A percentile compares a stretch with the other conserved stretches of the same genome.
phyloP scores from a whole-genome alignment of 768 basidiomycete genomes.

The Suillus subalutaceus region DNA sequence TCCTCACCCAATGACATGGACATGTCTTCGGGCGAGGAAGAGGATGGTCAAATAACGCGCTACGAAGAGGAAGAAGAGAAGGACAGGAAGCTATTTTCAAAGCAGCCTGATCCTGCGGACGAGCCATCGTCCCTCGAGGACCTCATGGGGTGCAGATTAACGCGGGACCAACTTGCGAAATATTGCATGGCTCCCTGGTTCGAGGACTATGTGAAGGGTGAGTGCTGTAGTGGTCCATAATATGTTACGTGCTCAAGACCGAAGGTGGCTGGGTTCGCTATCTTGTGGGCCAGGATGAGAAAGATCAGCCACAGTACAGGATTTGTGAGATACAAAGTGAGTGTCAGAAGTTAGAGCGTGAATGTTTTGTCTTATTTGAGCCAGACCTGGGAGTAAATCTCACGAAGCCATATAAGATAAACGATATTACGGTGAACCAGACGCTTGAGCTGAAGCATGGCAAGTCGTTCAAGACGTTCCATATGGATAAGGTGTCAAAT shows the following conservation, averaged over 20 bases:
- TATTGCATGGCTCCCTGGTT: conserved; percentile 82
- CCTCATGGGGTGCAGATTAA: conserved; percentile 62
- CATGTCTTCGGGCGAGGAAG: conserved; percentile 76
- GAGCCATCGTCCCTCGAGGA: conserved; percentile 57
- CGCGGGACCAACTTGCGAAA: conserved; percentile 72
- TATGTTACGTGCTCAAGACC: conserved; percentile 13
- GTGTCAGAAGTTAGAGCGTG: conserved; percentile 33
- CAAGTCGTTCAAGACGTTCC: conserved; percentile 57
- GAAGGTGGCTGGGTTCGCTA: conserved; percentile 87
- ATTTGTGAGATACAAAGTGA: conserved; percentile 79
- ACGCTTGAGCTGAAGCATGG: conserved; percentile 80
- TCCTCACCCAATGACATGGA: conserved; percentile 88
- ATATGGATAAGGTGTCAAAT: conserved; percentile 91
- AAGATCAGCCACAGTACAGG: conserved; percentile 67
- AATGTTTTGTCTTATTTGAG: conserved; percentile 14
- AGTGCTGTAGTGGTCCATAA: conserved; percentile 16
- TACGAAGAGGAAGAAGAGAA: conserved; percentile 76
- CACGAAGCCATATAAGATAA: conserved; percentile 72
- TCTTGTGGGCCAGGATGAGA: conserved; percentile 64
- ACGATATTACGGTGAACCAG: conserved; percentile 66
- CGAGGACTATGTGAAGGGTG: conserved; percentile 79
- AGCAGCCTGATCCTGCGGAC: conserved; percentile 42
- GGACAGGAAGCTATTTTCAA: conserved; percentile 52
- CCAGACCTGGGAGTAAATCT: conserved; percentile 55
- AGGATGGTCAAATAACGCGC: conserved; percentile 76